Evolutionary conservation across 31 red algal species (phyloP).

Genomic region (Porphyra umbilicalis): DNA sequence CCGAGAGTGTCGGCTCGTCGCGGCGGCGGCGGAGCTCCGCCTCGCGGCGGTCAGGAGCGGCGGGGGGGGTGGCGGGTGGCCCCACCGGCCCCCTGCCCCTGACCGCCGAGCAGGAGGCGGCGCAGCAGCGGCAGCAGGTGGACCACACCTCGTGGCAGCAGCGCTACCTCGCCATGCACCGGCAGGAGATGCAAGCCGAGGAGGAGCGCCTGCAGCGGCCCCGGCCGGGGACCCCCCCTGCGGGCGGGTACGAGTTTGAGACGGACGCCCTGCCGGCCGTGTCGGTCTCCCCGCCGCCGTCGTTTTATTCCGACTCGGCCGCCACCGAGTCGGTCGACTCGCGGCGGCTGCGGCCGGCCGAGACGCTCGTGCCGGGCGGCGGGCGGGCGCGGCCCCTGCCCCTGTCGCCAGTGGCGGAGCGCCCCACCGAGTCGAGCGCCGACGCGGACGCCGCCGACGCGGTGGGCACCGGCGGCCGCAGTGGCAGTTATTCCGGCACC

Average conservation of each 20-base stretch:
- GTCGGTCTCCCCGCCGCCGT: background rate
- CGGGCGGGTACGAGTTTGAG: background rate
- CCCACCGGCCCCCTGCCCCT: background rate
- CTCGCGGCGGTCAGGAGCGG: background rate
- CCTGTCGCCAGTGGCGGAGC: background rate
- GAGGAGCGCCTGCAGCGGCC: background rate
- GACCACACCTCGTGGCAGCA: background rate
- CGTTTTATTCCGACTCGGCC: background rate
- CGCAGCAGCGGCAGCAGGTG: background rate
- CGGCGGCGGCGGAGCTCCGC: background rate
- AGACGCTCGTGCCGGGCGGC: too few relatives aligned
- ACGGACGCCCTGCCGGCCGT: background rate
- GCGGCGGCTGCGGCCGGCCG: background rate
- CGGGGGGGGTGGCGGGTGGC: background rate
- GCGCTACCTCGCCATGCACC: background rate
- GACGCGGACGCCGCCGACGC: too few relatives aligned
- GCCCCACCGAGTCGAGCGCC: too few relatives aligned
- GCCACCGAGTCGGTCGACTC: background rate
- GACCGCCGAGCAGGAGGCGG: too few relatives aligned
- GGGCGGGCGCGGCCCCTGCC: background rate
- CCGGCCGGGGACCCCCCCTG: background rate
- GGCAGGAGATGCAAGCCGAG: background rate
- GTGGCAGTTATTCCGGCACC: too few relatives aligned
- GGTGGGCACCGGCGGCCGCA: too few relatives aligned
- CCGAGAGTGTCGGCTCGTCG: background rate